Base-by-base conservation (phyloP, 2,329 filamentous ascomycete genomes). In the Neofusicoccum kwambonambiense region DNA sequence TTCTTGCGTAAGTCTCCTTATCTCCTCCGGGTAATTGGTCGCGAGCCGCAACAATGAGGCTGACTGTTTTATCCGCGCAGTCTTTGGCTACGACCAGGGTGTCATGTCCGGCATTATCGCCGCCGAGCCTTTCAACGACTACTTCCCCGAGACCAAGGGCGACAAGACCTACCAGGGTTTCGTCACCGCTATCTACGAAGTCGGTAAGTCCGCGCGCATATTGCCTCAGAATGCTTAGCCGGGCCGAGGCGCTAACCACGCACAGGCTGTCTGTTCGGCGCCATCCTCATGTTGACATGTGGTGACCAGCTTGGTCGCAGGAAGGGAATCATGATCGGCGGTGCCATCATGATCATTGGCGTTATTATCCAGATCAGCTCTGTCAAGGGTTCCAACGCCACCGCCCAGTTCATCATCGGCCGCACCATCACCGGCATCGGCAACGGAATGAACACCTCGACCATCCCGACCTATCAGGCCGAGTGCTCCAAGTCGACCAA, bases 21-120 rank as follows among this genome's bases (percentile, higher is more conserved):
- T 37, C 12, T 22, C n/a, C n/a, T 52, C 37, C 37, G 51, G 51
- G 34, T 19, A 17, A 39, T 41, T 31, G 15, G 4, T 12, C n/a
- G 17, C 58, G n/a, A 49, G 31, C 17, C 19, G 3, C 19, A 41
- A 0, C 19, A 41, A 1, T 34, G 15, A 50, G 34, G 17, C 58
- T 62, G n/a, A 62, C 57, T 15, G 22, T 45, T 37, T 35, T 52
- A 39, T 7, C 35, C 34, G 9, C 39, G 27, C 54, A 64, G 56
- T 86, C n/a, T 86, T 86, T 66, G 84, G 84, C 64, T 86, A 86
- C 70, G 84, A 86, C 66, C 84, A 76, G 70, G 74, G 74, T 62
- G 74, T 76, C 63, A 76, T 76, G 74, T 73, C 72, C 19, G 74
- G 74, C 31, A 76, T 76, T 57, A 76, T 76, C n/a, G 71, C 71